A percentile compares a stretch with the other conserved stretches of the same genome.
phyloP scores from a whole-genome alignment of 176 grass and related monocot species.

The Lolium perenne region DNA sequence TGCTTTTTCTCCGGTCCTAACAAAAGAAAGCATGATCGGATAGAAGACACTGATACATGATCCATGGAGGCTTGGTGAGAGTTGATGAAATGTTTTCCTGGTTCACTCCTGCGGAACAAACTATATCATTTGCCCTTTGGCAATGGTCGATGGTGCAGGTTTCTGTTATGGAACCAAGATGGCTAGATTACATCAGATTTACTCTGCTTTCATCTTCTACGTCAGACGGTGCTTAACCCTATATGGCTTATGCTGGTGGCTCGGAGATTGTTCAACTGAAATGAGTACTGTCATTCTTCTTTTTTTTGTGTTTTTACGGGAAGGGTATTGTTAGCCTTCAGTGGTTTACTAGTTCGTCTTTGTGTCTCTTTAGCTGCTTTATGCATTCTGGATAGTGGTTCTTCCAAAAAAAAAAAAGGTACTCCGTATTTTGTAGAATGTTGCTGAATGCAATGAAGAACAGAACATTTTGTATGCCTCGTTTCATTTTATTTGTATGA shows the following conservation, averaged over 20 bases:
- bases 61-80: conserved; percentile 32
- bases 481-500: not conserved
- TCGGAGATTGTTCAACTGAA: not conserved
- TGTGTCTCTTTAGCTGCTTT: not conserved
- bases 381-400: conserved; percentile 25
- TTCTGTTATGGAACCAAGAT: conserved; percentile 16
- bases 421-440: conserved; percentile 25
- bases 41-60: conserved; percentile 59
- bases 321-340: not conserved
- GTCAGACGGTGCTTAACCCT: not conserved
- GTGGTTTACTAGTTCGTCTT: not conserved
- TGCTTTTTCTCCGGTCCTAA: conserved; percentile 89
- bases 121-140: conserved; percentile 3
- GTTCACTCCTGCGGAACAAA: not conserved
- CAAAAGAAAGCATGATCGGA: conserved; percentile 94
- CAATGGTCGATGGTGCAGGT: conserved; percentile 25
- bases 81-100: not conserved
- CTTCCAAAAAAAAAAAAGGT: not conserved
- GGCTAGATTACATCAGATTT: conserved; percentile 24
- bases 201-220: not conserved
- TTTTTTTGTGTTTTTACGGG: not conserved
- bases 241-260: not conserved
- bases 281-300: not conserved
- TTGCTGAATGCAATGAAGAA: not conserved
- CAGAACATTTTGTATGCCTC: not conserved